Base-by-base conservation (phyloP, 1,139 yeast species). In the Nakaseomyces sp. region DNA sequence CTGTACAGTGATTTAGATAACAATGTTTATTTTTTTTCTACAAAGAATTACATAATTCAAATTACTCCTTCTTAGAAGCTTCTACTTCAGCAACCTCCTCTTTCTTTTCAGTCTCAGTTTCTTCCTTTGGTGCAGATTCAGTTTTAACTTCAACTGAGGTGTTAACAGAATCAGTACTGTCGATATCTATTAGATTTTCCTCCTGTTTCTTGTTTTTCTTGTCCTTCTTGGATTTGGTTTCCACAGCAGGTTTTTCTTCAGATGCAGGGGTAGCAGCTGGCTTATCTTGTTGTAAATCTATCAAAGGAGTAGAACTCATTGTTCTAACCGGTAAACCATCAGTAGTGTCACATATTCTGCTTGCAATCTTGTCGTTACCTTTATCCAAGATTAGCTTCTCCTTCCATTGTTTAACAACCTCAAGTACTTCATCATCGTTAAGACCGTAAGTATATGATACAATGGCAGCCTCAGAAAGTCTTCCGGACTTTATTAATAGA, bases 381-480 rank as follows among this genome's bases (percentile, higher is more conserved):
- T 68, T 64, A 20, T 35, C 38, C n/a, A 65, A 58, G 3, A 48
- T 59, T 50, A 89, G 72, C 37, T 71, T 65, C 10, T 69, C 63
- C 64, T 83, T 85, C 96, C 97, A 89, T 46, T 68, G 63, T 25
- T 68, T 67, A 40, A 85, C 73, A 26, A 77, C 66, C 28, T 69
- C 68, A 26, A 69, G 65, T 36, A 77, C 61, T 38, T 67, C 66
- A 10, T 56, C 54, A 19, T 67, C 62, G 45, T 75, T 74, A 32
- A 74, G 73, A 31, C 83, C 81, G 61, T 87, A 91, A 42, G 93
- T 82, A 42, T 76, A 71, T 31, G 85, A 87, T 53, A 91, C 75
- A 48, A 91, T 64, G 3, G 96, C 77, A 24, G 96, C 96, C 65
- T 91, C 98, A 3, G 95, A 72, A 49, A 70, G 72, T 61, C 95